These are phyloP conservation scores for Lachnellula occidentalis DNA, from an alignment of 2,329 filamentous ascomycete genomes.

Conservation along the genomic window DNA sequence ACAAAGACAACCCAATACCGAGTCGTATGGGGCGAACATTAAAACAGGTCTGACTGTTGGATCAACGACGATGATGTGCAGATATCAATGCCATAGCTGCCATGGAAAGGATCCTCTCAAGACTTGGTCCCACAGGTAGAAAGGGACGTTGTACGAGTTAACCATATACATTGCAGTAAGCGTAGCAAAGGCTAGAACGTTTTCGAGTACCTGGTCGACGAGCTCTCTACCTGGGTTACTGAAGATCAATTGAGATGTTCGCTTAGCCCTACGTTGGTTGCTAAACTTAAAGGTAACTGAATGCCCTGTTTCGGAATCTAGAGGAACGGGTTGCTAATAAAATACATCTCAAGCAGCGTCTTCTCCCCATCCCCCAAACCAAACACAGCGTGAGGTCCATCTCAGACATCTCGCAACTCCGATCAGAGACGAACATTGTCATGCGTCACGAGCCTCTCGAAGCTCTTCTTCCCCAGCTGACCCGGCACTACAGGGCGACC, in stretches of 20 bases:
- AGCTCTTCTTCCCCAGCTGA: slow-evolving; percentile 2
- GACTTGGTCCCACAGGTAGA: slow-evolving; percentile 13
- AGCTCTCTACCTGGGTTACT: slow-evolving; percentile 13
- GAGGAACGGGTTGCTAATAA: slow-evolving; percentile 15
- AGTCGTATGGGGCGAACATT: slow-evolving; percentile 18
- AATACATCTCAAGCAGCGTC: slow-evolving; percentile 15
- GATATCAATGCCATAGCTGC: slow-evolving; percentile 15
- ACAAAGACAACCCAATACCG: slow-evolving; percentile 16
- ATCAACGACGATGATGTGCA: slow-evolving; percentile 20
- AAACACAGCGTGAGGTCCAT: slow-evolving; percentile 14
- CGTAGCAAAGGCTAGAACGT: slow-evolving; percentile 15
- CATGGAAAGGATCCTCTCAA: slow-evolving; percentile 16
- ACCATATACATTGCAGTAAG: slow-evolving; percentile 10
- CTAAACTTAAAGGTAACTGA: slow-evolving; percentile 17
- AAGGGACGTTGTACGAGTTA: slow-evolving; percentile 15
- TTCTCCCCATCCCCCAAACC: slow-evolving; percentile 16
- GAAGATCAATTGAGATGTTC: slow-evolving; percentile 22
- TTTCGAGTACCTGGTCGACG: slow-evolving; percentile 21
- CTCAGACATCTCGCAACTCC: slow-evolving; percentile 13
- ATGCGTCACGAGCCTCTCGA: slow-evolving; percentile 9
- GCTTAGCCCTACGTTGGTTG: slow-evolving; percentile 16
- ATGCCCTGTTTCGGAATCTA: slow-evolving; percentile 8
- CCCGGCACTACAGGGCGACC: slow-evolving; percentile 6
- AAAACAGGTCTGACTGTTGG: slow-evolving; percentile 19
- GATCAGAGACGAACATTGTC: slow-evolving; percentile 9